Evolutionary conservation across 1,139 yeast genomes (phyloP), one percentile per base, ranked within the genome.

Genomic region (Geotrichum citri-aurantii): DNA sequence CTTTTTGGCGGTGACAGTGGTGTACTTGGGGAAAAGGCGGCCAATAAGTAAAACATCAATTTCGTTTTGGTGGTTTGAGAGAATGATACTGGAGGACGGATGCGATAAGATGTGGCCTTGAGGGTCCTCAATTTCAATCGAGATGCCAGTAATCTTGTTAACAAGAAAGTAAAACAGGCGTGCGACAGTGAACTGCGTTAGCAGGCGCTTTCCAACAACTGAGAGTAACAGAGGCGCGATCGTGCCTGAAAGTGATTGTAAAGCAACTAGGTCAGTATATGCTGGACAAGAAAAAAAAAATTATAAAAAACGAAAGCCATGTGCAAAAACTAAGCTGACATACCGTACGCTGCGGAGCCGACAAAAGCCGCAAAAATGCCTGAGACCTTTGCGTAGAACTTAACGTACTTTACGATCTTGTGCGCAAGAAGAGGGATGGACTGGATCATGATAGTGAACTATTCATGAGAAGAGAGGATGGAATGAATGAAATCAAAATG

Each of bases 1-100:
- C 70, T 83, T 85, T 74, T 93, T 93, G 47, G 97, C 95, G 1
- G 99, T 93, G 53, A 95, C 97, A 8, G 95, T 86, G 75, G 92
- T 90, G 55, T 90, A 91, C 48, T 84, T 84, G 59, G 96, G 96
- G 78, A 95, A 95, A 48, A 89, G 73, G 65, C 80, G 82, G 24
- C 96, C 98, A 66, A 93, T 77, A 58, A 92, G 73, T 56, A 86
- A 78, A 60, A 93, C 82, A 71, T 93, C 99, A 65, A 93, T 75
- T 42, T 91, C 92, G 55, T 72, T 83, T 75, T 93, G 99, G 75
- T 93, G 99, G 74, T 93, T 93, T 19, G 95, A 83, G 8, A 93
- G 77, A 62, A 88, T 79, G 62, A 93, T 83, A 7, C 93, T 96
- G 1, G 98, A 2, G 10, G 44, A 4, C 2, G 44, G 98, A 42